Base-by-base conservation (phyloP, 2,329 filamentous ascomycete genomes). In the Trichoderma lentiforme region DNA sequence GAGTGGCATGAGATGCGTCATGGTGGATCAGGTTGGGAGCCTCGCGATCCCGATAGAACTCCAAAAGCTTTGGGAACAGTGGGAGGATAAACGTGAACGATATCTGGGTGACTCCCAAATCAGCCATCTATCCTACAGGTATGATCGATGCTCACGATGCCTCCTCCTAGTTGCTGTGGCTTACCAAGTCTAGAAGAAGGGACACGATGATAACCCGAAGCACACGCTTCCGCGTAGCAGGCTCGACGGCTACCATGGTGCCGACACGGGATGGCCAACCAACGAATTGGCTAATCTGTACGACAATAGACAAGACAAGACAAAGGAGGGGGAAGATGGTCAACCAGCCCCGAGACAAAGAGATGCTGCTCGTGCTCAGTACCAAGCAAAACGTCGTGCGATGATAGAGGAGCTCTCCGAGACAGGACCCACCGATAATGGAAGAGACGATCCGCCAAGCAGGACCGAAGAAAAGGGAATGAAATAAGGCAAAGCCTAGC, bases 11-110 rank as follows among this genome's bases (percentile, higher is more conserved):
- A 3, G 87, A 84, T 43, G 84, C 83, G 70, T 84, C 83, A 63
- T 80, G 77, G 56, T 83, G 77, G 69, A 83, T 78, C 69, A 82
- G 77, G n/a, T 84, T 78, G 28, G 86, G 83, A 53, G 88, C 87
- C 82, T 98, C 95, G 82, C 91, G 90, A 79, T 93, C 91, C 83
- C 94, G 93, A 85, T 98, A 99, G 88, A 98, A 98, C 78, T 97
- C 92, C 82, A 98, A 92, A 58, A 99, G 91, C 72, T 94, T 95
- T 8, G 95, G 96, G 80, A 98, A 99, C 43, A 99, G 89, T 0
- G 96, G 96, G 9, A 99, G 91, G 80, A 98, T 98, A 80, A 99
- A 98, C 34, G 96, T 99, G 82, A 99, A 99, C 71, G 95, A 98
- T 78, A 98, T 93, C 95, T 98, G 63, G 30, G 14, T 11, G 15